A percentile compares a stretch with the other conserved stretches of the same genome.
Conservation (phyloP, 306 rosid genomes). For the Sindora glabra region DNA sequence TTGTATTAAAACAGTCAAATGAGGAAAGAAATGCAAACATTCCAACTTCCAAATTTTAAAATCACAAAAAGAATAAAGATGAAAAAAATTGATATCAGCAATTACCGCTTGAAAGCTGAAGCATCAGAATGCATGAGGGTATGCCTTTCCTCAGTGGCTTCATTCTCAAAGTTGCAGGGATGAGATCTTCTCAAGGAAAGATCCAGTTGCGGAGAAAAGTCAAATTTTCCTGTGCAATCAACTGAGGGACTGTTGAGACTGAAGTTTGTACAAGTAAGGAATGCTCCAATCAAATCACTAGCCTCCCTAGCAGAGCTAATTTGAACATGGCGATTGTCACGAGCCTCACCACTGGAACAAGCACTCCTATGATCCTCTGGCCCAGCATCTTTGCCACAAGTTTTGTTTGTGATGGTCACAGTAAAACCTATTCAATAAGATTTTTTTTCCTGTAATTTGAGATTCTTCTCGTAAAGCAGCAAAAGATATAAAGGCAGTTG, state of each 20-base stretch:
- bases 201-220: slow-evolving; percentile 65
- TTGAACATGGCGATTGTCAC: slow-evolving; percentile 41
- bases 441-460: slow-evolving; percentile 15
- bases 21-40: neutral
- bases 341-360: slow-evolving; percentile 38
- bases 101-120: slow-evolving; percentile 85
- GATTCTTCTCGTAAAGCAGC: slow-evolving; percentile 7
- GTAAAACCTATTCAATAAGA: slow-evolving; percentile 42
- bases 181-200: slow-evolving; percentile 76
- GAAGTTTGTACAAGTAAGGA: slow-evolving; percentile 32
- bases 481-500: slow-evolving; percentile 3
- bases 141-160: slow-evolving; percentile 43
- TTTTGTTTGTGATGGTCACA: slow-evolving; percentile 21
- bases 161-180: slow-evolving; percentile 44
- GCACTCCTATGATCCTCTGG: slow-evolving; percentile 33
- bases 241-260: slow-evolving; percentile 33
- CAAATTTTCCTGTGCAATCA: slow-evolving; percentile 40
- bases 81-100: slow-evolving; percentile 2
- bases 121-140: slow-evolving; percentile 63
- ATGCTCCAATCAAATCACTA: slow-evolving; percentile 63
- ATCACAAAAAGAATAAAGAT: too few species aligned
- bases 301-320: slow-evolving; percentile 51
- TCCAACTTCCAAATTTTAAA: neutral
- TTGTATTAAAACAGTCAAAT: neutral
- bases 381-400: slow-evolving; percentile 31